Evolutionary conservation across 164 flowering plant species (phyloP).

Genomic region (Tetrastigma voinierianum): DNA sequence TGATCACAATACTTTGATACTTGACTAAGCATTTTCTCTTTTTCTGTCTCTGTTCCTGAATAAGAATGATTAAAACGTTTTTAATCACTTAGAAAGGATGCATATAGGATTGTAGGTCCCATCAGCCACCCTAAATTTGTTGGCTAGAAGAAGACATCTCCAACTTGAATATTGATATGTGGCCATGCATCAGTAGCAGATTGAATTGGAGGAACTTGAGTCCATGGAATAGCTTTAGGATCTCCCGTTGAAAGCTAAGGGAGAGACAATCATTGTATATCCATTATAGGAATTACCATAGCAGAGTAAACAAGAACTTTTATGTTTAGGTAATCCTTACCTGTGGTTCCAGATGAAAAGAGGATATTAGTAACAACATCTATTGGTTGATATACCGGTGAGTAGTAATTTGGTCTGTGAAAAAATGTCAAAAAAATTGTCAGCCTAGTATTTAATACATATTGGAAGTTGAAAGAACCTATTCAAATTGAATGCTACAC

Average conservation of each 20-base stretch:
- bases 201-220: constrained; percentile 80
- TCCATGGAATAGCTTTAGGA: constrained; percentile 96
- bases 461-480: no score
- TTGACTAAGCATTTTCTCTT: no score
- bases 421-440: constrained; percentile 1
- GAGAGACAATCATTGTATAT: not conserved
- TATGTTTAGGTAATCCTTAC: constrained; percentile 36
- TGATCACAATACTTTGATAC: no score
- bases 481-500: no score
- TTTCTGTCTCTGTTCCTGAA: no score
- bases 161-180: constrained; percentile 43
- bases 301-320: no score
- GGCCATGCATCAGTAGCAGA: constrained; percentile 79
- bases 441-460: no score
- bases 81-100: no score
- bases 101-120: constrained; percentile 74
- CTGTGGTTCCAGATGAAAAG: constrained; percentile 99
- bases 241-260: constrained; percentile 49
- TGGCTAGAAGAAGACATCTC: constrained; percentile 86
- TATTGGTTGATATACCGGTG: constrained; percentile 60
- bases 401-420: constrained; percentile 51
- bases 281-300: not conserved
- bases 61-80: constrained; percentile 76
- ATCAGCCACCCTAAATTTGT: constrained; percentile 95
- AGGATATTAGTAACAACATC: constrained; percentile 69